Evolutionary conservation across 371 early-diverging fungal genomes (phyloP).

Genomic region (Blastocladiella emersonii): DNA sequence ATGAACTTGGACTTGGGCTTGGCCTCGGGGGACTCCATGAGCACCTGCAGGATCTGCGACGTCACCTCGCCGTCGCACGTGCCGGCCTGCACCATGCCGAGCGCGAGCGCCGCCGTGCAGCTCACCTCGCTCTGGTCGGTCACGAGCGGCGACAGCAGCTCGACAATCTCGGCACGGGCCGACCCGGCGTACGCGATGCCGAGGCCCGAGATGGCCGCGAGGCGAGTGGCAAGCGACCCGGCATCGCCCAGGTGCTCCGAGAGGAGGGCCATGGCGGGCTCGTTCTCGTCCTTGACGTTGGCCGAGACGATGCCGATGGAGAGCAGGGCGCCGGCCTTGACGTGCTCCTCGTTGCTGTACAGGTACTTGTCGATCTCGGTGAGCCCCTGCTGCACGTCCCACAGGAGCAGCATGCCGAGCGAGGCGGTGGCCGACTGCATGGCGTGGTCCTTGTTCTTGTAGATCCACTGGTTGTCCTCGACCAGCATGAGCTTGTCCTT

Average conservation of each 20-base stretch:
- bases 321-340: conserved; percentile 92
- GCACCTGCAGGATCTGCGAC: conserved; percentile 76
- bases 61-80: conserved; percentile 84
- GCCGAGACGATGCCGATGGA: conserved; percentile 85
- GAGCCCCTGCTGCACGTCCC: conserved; percentile 87
- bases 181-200: conserved; percentile 93
- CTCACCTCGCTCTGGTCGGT: conserved; percentile 76
- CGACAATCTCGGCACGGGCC: conserved; percentile 66
- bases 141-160: conserved; percentile 68
- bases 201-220: conserved; percentile 55
- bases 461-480: conserved; percentile 81
- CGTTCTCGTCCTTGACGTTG: conserved; percentile 78
- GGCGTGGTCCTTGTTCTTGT: conserved; percentile 92
- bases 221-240: conserved; percentile 28
- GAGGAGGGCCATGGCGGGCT: conserved; percentile 84
- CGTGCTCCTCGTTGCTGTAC: conserved; percentile 70
- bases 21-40: conserved; percentile 88
- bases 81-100: conserved; percentile 86
- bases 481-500: conserved; percentile 79
- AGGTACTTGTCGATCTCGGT: conserved; percentile 85
- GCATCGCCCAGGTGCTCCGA: conserved; percentile 59
- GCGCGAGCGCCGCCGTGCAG: conserved; percentile 73
- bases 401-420: conserved; percentile 75
- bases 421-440: conserved; percentile 93
- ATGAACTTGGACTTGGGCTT: conserved; percentile 70